Base-by-base conservation (phyloP, 176 grass and related monocot genomes). In the Alopecurus myosuroides region DNA sequence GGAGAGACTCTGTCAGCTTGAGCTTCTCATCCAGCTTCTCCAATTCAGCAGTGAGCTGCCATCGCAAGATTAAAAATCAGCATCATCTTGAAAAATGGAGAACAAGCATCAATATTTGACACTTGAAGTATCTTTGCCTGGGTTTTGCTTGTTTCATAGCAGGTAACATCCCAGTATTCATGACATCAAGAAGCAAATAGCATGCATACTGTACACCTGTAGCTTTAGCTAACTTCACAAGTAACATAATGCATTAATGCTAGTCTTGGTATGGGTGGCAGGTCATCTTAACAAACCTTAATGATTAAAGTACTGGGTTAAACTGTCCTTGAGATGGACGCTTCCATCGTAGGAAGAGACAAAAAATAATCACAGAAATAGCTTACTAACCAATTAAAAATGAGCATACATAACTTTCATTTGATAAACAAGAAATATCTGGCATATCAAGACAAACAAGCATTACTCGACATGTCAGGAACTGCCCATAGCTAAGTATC, bases 11-110 rank as follows among this genome's bases (percentile, higher is more conserved):
- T 75, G 91, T 91, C 86, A 93, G 66, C 87, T 97, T 94, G 30
- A 94, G 89, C 75, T 94, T 97, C 46, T 89, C 94, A 77, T 93
- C 87, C 87, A 94, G 61, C 87, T 91, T 97, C 73, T 89, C 80
- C 37, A 81, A 88, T 78, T 97, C 86, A 48, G 90, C 87, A 42
- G 89, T 91, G 68, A 97, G 89, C 94, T 97, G 36, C 33, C 66
- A 89, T 33, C 23, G 50, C 3, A 85, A 81, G 23, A 90, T 48
- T 14, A 81, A 20, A 74, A 82, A 85, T 80, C 28, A 87, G 53
- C 1, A 48, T 46, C 19, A 81, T 51, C 11, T 71, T 50, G 14
- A 72, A 70, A 50, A 65, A 56, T 2, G 19, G 20, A 29, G 74
- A 80, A 14, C 14, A 64, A 73, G 9, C 17, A 71, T 13, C 26